Conservation (phyloP, 306 rosid genomes). For the Inga oerstediana region DNA sequence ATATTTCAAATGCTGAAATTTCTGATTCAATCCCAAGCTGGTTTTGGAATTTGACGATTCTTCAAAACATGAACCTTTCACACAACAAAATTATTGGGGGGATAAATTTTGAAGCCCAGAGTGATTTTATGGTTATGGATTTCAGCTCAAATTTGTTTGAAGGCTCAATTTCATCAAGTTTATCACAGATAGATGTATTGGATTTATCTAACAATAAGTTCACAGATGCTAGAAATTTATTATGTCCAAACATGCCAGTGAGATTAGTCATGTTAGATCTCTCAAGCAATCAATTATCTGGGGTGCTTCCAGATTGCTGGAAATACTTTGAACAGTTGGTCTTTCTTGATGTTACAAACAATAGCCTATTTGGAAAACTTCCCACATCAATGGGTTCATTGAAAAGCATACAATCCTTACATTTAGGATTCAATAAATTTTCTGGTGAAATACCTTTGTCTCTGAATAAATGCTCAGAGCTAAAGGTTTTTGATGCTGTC, state of each 20-base stretch:
- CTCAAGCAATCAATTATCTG: neutral
- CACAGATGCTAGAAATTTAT: neutral
- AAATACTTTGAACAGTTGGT: too few species aligned
- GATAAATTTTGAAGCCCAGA: too few species aligned
- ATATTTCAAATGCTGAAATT: neutral
- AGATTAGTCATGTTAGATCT: neutral
- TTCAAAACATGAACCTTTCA: neutral
- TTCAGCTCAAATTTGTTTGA: neutral
- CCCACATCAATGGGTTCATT: too few species aligned
- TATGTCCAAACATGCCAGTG: neutral
- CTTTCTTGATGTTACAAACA: neutral
- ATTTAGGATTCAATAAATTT: too few species aligned
- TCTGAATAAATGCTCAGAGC: too few species aligned
- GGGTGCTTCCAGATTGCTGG: neutral
- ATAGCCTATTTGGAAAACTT: too few species aligned
- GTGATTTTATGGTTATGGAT: fast-evolving
- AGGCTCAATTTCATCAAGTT: neutral
- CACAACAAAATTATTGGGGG: neutral
- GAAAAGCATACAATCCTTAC: too few species aligned
- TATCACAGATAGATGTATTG: neutral
- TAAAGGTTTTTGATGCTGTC: too few species aligned
- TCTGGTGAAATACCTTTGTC: too few species aligned
- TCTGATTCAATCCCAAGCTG: neutral
- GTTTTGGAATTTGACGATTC: neutral
- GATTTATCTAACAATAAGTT: neutral